A percentile compares a stretch with the other conserved stretches of the same genome.
These are phyloP conservation scores for Aureobasidium leucospermi DNA, from an alignment of 2,329 filamentous ascomycete species.

Conservation along the genomic window DNA sequence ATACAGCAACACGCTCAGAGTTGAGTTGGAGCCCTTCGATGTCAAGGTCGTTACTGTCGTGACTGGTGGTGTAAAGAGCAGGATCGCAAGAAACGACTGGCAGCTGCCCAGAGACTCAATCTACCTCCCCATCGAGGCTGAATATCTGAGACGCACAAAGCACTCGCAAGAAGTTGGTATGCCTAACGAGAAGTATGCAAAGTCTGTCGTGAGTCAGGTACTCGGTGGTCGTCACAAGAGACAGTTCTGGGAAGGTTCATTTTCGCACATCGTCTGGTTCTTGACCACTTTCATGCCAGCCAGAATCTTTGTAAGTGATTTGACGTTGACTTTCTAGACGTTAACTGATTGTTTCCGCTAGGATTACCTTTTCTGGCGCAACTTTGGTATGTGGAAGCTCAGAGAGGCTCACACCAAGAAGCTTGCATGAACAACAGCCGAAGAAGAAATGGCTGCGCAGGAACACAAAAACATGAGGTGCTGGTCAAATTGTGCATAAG, in stretches of 20 bases:
- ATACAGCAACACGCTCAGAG: conserved; percentile 51
- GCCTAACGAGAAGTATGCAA: conserved; percentile 47
- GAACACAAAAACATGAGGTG: not conserved
- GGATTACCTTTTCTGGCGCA: conserved; percentile 41
- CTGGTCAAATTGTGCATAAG: not conserved
- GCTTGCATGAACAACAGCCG: conserved; percentile 5
- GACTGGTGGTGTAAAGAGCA: conserved; percentile 54
- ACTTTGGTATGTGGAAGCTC: conserved; percentile 46
- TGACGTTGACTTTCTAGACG: fast-evolving
- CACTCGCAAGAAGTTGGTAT: conserved; percentile 50
- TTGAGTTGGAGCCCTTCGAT: conserved; percentile 48
- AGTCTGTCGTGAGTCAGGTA: conserved; percentile 47
- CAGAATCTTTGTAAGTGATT: conserved; percentile 28
- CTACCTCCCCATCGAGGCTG: conserved; percentile 45
- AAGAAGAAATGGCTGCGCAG: not conserved
- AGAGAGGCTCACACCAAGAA: conserved; percentile 23
- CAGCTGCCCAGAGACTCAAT: conserved; percentile 41
- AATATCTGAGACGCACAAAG: conserved; percentile 45
- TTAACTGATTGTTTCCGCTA: conserved; percentile 27
- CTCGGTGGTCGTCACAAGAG: conserved; percentile 32
- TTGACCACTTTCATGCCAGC: conserved; percentile 40
- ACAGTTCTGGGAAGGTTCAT: conserved; percentile 48
- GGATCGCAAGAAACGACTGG: conserved; percentile 48
- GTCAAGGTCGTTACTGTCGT: conserved; percentile 43
- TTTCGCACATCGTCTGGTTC: conserved; percentile 43